Percentiles rank a stretch among this genome's conserved stretches.
Conservation (phyloP, 805 yeast species). For the Wickerhamomyces bovis region DNA sequence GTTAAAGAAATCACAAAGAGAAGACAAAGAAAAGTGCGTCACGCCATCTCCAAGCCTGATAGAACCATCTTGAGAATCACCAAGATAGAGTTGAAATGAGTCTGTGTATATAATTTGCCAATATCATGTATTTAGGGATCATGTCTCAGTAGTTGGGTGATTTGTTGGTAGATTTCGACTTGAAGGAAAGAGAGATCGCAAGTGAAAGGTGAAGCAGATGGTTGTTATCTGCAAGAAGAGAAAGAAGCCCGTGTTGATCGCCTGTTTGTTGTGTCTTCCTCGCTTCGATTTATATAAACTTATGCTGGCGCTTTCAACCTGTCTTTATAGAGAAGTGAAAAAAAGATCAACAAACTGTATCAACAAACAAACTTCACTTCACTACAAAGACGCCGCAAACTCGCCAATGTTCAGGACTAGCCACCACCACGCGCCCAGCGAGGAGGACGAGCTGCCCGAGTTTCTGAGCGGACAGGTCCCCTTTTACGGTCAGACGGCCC, state of each 20-base stretch:
- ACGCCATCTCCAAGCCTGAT: constrained; percentile 60
- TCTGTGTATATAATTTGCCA: background rate
- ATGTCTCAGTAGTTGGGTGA: background rate
- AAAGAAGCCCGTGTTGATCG: no score
- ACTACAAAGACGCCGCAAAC: background rate
- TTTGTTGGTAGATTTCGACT: background rate
- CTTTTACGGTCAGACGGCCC: background rate
- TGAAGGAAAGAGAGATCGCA: no score
- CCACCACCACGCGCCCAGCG: background rate
- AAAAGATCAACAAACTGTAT: no score
- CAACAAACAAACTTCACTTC: no score
- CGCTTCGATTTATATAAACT: no score
- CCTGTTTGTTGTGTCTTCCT: no score
- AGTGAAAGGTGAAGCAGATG: no score
- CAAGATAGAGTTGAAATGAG: constrained; percentile 43
- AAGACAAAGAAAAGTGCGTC: constrained; percentile 69
- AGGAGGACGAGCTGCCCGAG: background rate
- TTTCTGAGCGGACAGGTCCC: background rate
- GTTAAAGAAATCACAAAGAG: constrained; percentile 70
- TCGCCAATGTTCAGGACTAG: background rate
- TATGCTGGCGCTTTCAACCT: background rate
- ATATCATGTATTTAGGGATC: background rate
- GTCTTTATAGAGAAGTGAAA: background rate
- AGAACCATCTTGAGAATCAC: constrained; percentile 74
- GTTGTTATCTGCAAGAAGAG: no score